These are phyloP conservation scores for Huntiella moniliformis DNA, from an alignment of 2,329 filamentous ascomycete species.

Conservation along the genomic window DNA sequence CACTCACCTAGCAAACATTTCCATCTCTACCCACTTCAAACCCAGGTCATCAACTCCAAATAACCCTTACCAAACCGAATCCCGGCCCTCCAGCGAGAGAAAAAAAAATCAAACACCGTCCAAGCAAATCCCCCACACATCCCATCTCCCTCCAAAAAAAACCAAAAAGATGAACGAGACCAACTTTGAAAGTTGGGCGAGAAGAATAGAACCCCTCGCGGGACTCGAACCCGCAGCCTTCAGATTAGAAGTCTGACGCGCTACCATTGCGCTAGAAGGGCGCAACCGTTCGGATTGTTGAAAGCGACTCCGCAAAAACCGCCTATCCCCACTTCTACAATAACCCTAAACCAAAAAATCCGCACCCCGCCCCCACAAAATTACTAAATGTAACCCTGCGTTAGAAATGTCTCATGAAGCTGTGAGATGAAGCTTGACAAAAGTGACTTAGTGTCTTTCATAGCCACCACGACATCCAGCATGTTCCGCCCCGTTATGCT, in stretches of 20 bases:
- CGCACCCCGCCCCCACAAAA: background rate
- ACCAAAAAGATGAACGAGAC: background rate
- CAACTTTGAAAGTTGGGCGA: background rate
- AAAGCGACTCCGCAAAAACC: background rate
- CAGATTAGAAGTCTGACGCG: slow-evolving; percentile 13
- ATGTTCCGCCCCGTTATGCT: no score
- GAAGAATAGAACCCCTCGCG: slow-evolving; percentile 10
- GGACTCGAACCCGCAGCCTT: slow-evolving; percentile 13
- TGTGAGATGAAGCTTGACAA: background rate
- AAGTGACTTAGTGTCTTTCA: no score
- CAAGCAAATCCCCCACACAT: background rate
- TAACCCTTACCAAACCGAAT: background rate
- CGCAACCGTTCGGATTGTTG: background rate
- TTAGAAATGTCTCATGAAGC: background rate
- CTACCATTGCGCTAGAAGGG: slow-evolving; percentile 12
- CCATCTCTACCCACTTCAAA: background rate
- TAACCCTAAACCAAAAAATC: background rate
- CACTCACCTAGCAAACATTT: background rate
- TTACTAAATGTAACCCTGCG: background rate
- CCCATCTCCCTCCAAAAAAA: background rate
- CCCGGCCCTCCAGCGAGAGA: background rate
- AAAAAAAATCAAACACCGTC: background rate
- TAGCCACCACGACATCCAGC: no score
- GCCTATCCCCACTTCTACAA: background rate
- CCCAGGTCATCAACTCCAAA: background rate